Evolutionary conservation across 1,284 basidiomycete species (phyloP), one percentile per base, ranked within the genome.

Genomic region (Cutaneotrichosporon dermatis): DNA sequence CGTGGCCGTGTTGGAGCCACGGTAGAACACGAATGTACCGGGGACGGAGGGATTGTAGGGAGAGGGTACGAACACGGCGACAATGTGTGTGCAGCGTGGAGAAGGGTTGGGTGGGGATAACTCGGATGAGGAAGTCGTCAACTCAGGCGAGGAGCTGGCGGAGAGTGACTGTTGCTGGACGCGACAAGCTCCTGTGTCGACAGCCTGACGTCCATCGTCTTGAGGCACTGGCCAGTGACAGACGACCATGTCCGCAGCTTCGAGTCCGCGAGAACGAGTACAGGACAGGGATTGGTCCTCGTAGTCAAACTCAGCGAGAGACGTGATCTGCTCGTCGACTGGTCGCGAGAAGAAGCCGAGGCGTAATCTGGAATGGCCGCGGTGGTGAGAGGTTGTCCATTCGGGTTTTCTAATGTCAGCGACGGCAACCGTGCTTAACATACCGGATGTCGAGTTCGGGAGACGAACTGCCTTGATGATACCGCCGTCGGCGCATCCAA

Each of bases 231-330:
- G 5, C 79, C 79, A 0, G 69, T 72, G 1, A 67, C 64, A 7
- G 64, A 41, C 35, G 71, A 71, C 92, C 92, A 97, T 45, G 89
- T 82, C 51, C 91, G 83, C 48, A 96, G 80, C 56, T 87, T 88
- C 58, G 88, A 84, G 79, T 96, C 92, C 91, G 82, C n/a, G 92
- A 92, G 51, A 96, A 82, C 1, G 91, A 88, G 84, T 90, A 94
- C 16, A 88, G 78, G 62, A 88, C 82, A 10, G 82, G 83, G 59
- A 87, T 80, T 89, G 85, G 34, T 70, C 69, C 2, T 63, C 59
- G 13, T 65, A 61, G 4, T 63, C 58, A 43, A 63, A 71, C 33
- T 60, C 58, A 12, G 71, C 69, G 44, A 74, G 69, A 4, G 72
- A 71, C 42, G 74, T 66, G 62, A 73, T 59, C 25, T 66, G 65